Conservation (phyloP, 2,329 filamentous ascomycete species). For the Podosphaera leucotricha region DNA sequence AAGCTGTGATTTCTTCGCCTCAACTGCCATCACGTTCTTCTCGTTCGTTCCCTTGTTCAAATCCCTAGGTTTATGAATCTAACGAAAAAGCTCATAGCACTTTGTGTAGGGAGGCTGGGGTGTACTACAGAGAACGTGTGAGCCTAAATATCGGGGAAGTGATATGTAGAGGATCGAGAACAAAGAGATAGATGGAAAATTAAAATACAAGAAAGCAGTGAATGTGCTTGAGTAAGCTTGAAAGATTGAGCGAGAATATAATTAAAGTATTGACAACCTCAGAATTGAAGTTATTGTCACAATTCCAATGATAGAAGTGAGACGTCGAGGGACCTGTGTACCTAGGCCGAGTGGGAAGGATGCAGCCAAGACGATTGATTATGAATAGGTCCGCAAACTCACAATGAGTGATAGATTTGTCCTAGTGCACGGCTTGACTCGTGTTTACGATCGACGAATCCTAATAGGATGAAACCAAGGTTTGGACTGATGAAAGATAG, state of each 20-base stretch:
- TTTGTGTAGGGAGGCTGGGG: constrained; percentile 4
- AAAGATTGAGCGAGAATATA: neutral
- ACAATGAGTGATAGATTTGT: neutral
- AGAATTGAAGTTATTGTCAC: constrained; percentile 7
- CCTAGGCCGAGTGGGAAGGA: constrained; percentile 1
- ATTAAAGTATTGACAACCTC: neutral
- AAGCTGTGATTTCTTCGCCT: constrained; percentile 8
- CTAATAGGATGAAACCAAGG: neutral
- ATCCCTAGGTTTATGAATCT: constrained; percentile 7
- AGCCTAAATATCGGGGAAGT: constrained; percentile 4
- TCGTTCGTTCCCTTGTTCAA: constrained; percentile 10
- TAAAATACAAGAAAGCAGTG: neutral
- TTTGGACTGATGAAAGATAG: neutral
- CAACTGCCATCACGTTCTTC: constrained; percentile 9
- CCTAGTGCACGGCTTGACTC: neutral
- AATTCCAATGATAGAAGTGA: constrained; percentile 11
- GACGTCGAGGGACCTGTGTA: constrained; percentile 7
- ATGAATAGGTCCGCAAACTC: neutral
- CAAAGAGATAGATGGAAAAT: neutral
- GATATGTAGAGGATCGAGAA: neutral
- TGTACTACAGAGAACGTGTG: neutral
- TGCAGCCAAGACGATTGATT: neutral
- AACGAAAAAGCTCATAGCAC: constrained; percentile 13
- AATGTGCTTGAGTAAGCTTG: neutral
- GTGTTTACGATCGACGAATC: neutral